Evolutionary conservation across 1,284 basidiomycete genomes (phyloP).

Genomic region (Ustilago trichophora): DNA sequence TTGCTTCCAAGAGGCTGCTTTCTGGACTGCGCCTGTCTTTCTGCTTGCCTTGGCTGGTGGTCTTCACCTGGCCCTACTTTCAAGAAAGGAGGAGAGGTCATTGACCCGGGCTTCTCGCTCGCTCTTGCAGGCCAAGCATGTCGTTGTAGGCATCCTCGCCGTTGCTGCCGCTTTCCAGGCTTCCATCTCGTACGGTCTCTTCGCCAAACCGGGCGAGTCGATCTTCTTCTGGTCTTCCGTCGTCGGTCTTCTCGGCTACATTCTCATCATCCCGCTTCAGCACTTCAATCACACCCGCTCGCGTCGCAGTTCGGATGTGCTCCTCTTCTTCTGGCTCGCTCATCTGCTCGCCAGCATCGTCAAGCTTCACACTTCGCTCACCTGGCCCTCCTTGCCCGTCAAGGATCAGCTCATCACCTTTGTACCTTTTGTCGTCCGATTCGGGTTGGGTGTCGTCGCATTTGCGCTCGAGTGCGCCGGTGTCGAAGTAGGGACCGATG

Average conservation of each 20-base stretch:
- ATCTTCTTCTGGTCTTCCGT: slow-evolving; percentile 43
- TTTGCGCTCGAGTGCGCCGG: slow-evolving; percentile 58
- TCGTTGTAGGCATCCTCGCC: slow-evolving; percentile 73
- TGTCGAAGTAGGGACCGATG: slow-evolving; percentile 50
- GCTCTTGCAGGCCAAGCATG: slow-evolving; percentile 54
- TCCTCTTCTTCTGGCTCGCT: slow-evolving; percentile 85
- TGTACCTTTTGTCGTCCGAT: slow-evolving; percentile 51
- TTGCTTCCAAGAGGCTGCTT: slow-evolving; percentile 78
- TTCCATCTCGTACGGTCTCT: slow-evolving; percentile 63
- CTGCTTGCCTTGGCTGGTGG: slow-evolving; percentile 51
- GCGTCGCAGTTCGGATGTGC: slow-evolving; percentile 77
- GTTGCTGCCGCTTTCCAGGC: slow-evolving; percentile 70
- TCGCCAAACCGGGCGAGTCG: slow-evolving; percentile 34
- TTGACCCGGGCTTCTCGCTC: slow-evolving; percentile 42
- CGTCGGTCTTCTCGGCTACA: slow-evolving; percentile 38
- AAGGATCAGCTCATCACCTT: slow-evolving; percentile 42
- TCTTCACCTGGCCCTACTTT: slow-evolving; percentile 25
- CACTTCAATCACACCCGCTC: slow-evolving; percentile 79
- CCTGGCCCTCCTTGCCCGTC: slow-evolving; percentile 40
- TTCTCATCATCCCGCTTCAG: slow-evolving; percentile 61
- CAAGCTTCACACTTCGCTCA: slow-evolving; percentile 69
- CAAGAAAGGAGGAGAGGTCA: slow-evolving; percentile 14
- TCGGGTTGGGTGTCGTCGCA: slow-evolving; percentile 41
- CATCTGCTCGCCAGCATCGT: slow-evolving; percentile 73
- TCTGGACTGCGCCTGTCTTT: slow-evolving; percentile 53